Evolutionary conservation across 2,329 filamentous ascomycete species (phyloP).

Genomic region (Fusarium continuum): DNA sequence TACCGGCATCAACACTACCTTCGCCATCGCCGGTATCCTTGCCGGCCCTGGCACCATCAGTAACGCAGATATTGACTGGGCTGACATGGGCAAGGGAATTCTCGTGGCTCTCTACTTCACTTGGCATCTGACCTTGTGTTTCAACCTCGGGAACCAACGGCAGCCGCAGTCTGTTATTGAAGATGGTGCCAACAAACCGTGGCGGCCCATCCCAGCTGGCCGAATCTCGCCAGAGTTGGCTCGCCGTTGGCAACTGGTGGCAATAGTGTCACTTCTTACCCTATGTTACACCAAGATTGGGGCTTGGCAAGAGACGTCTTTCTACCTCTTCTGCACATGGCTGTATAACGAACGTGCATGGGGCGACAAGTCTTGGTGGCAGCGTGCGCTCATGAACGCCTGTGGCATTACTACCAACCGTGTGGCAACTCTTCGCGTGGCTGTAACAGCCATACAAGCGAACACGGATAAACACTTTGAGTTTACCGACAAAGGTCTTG

Average conservation of each 20-base stretch:
- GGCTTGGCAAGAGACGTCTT: conserved; percentile 41
- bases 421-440: conserved; percentile 28
- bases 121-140: conserved; percentile 41
- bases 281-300: conserved; percentile 33
- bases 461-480: conserved; percentile 1
- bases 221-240: conserved; percentile 42
- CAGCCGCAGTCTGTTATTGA: conserved; percentile 46
- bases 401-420: conserved; percentile 37
- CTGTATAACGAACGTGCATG: conserved; percentile 54
- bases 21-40: conserved; percentile 29
- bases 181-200: conserved; percentile 54
- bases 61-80: conserved; percentile 18
- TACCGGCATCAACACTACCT: conserved; percentile 30
- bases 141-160: conserved; percentile 53
- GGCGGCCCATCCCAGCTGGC: conserved; percentile 44
- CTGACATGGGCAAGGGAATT: conserved; percentile 27
- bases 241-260: conserved; percentile 33
- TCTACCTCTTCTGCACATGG: conserved; percentile 48
- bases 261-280: conserved; percentile 36
- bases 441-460: conserved; percentile 9
- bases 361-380: conserved; percentile 44
- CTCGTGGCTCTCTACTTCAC: conserved; percentile 36
- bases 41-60: conserved; percentile 24
- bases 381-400: conserved; percentile 34
- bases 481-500: conserved; percentile 25